A percentile compares a stretch with the other conserved stretches of the same genome.
Evolutionary conservation across 2,329 filamentous ascomycete genomes (phyloP).

Genomic region (Fusarium equiseti): DNA sequence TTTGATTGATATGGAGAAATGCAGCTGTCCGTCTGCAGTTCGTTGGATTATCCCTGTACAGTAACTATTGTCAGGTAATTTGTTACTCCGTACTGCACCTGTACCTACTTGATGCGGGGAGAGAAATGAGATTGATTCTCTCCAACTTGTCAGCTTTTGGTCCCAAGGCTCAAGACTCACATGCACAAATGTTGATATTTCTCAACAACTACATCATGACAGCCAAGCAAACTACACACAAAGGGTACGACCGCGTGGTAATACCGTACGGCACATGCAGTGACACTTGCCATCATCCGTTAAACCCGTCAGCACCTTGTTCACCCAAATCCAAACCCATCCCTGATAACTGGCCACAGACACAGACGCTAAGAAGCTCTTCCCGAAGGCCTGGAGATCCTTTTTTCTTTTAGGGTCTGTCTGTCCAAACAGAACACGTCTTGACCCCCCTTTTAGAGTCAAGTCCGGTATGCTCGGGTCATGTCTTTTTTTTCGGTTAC

Average conservation of each 20-base stretch:
- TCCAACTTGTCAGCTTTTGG: constrained; percentile 33
- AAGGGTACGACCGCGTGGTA: constrained; percentile 1
- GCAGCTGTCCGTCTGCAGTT: constrained; percentile 13
- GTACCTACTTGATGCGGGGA: not conserved
- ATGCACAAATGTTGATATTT: constrained; percentile 1
- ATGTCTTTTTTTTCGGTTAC: constrained; percentile 39
- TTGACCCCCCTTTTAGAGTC: not conserved
- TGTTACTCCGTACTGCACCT: not conserved
- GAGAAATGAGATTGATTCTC: not conserved
- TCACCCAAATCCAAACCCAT: constrained; percentile 6
- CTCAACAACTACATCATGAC: not conserved
- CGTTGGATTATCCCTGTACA: not conserved
- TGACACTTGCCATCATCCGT: constrained; percentile 10
- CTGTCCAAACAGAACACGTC: constrained; percentile 22
- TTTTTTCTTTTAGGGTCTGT: constrained; percentile 1
- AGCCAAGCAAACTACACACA: constrained; percentile 7
- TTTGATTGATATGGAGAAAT: constrained; percentile 15
- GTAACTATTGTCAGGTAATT: not conserved
- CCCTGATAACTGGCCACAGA: not conserved
- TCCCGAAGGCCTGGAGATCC: constrained; percentile 24
- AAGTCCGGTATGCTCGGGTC: constrained; percentile 16
- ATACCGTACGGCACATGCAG: constrained; percentile 19
- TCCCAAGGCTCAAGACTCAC: constrained; percentile 18
- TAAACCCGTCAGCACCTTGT: constrained; percentile 36
- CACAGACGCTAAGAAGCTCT: constrained; percentile 15